These are phyloP conservation scores for Ceratocystis cubensis DNA, from an alignment of 2,329 filamentous ascomycete species.

Conservation along the genomic window DNA sequence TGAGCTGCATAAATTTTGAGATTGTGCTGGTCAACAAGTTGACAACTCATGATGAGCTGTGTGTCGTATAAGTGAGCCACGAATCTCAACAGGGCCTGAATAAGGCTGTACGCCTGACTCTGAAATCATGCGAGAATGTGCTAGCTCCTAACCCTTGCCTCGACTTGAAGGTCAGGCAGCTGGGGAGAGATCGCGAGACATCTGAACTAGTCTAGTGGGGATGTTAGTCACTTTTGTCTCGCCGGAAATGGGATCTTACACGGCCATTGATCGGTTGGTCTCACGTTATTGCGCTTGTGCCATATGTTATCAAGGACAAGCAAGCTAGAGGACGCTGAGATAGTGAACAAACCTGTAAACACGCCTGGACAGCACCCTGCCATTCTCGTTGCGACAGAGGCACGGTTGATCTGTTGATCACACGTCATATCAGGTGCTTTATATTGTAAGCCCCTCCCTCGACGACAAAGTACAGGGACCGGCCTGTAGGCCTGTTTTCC, in stretches of 20 bases:
- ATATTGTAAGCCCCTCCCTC: not conserved
- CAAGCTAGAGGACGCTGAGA: not conserved
- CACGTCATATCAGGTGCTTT: not conserved
- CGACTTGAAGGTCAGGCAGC: not conserved
- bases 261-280: not conserved
- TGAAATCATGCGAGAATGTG: not conserved
- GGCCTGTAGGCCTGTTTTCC: not conserved
- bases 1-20: not conserved
- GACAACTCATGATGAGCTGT: conserved; percentile 9
- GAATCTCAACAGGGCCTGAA: not conserved
- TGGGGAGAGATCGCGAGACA: not conserved
- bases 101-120: not conserved
- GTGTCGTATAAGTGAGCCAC: conserved; percentile 8
- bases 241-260: not conserved
- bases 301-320: not conserved
- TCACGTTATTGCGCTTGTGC: not conserved
- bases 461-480: too few relatives aligned
- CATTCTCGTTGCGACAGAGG: not conserved
- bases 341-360: not conserved
- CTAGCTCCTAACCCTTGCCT: not conserved
- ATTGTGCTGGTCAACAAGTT: not conserved
- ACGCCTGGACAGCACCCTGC: not conserved
- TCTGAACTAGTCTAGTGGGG: not conserved
- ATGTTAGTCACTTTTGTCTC: not conserved
- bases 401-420: not conserved